These are phyloP conservation scores for Didymella segeticola DNA, from an alignment of 2,329 filamentous ascomycete species.

Conservation along the genomic window DNA sequence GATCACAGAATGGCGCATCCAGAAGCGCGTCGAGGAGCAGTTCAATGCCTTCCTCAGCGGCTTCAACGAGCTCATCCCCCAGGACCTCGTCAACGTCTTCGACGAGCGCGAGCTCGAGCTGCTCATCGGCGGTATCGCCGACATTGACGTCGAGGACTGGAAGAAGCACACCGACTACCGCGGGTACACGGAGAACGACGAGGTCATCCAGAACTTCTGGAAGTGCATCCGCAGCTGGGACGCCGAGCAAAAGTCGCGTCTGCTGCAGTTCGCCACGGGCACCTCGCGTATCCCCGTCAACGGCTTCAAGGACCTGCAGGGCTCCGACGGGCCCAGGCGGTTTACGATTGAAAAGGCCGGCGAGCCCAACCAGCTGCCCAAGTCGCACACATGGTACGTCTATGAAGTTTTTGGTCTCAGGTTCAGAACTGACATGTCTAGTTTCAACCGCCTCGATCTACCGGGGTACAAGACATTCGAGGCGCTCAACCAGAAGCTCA, in stretches of 20 bases:
- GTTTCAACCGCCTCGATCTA: conserved; percentile 96
- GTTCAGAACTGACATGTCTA: conserved; percentile 51
- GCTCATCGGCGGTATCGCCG: conserved; percentile 97
- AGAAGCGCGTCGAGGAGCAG: conserved; percentile 97
- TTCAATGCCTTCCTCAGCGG: conserved; percentile 98
- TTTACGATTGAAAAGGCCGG: conserved; percentile 99
- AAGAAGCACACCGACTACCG: conserved; percentile 99
- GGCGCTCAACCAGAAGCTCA: conserved; percentile 84
- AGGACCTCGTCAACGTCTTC: conserved; percentile 97
- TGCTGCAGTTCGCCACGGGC: conserved; percentile 96
- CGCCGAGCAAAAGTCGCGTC: conserved; percentile 94
- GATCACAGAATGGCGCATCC: conserved; percentile 98
- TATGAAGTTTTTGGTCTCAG: neutral
- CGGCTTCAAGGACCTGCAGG: conserved; percentile 98
- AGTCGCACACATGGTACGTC: conserved; percentile 95
- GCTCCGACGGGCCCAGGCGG: conserved; percentile 89
- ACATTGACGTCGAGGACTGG: conserved; percentile 99
- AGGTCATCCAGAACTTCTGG: conserved; percentile 99
- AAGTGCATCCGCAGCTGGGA: conserved; percentile 96
- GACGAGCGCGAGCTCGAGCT: conserved; percentile 97
- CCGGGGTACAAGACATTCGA: conserved; percentile 92
- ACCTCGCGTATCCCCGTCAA: conserved; percentile 98
- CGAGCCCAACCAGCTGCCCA: conserved; percentile 87
- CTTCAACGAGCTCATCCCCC: conserved; percentile 96
- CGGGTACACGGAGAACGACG: conserved; percentile 96